Base-by-base conservation (phyloP, 768 basidiomycete species). In the Kwoniella dendrophila region DNA sequence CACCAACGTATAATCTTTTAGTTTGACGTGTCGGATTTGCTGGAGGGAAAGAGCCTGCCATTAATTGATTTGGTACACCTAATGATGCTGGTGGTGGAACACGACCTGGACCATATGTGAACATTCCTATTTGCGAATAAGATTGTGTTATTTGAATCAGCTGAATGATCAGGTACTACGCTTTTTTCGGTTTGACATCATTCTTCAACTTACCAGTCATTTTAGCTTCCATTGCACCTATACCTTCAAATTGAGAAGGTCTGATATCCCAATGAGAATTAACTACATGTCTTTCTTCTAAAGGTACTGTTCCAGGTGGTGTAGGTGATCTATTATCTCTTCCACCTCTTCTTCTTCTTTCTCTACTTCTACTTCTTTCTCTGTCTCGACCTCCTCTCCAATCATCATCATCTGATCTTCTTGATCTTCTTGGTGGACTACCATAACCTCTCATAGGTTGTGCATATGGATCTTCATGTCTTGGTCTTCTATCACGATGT, bases 11-110 rank as follows among this genome's bases (percentile, higher is more conserved):
- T 20, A 99, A 84, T 49, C 96, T 86, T 64, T 94, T 90, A 32
- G 72, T 59, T 18, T 67, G 69, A 36, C 62, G 64, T 32, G 63
- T 63, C 27, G 64, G 62, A 49, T 67, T 64, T 16, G 69, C 62
- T 22, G 74, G 73, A 1, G 73, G 51, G 72, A 73, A 70, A 11
- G 70, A 67, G 14, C 73, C 75, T 16, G 71, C 70, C 32, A 73
- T 70, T n/a, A 74, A 50, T 12, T 56, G 48, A 4, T 32, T 33
- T 87, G 88, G 70, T 88, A 88, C 56, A 49, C 92, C 85, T 77
- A 95, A 96, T 62, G 90, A 91, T 47, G 94, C 93, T 44, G 96
- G 96, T 56, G 97, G 86, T 74, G 95, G 94, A 84, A 97, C 97
- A 64, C 96, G 83, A 63, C 96, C 95, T 92, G 71, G 16, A 64